These are phyloP conservation scores for Mortierella sp. DNA, from an alignment of 371 early-diverging fungal genomes.

Conservation along the genomic window DNA sequence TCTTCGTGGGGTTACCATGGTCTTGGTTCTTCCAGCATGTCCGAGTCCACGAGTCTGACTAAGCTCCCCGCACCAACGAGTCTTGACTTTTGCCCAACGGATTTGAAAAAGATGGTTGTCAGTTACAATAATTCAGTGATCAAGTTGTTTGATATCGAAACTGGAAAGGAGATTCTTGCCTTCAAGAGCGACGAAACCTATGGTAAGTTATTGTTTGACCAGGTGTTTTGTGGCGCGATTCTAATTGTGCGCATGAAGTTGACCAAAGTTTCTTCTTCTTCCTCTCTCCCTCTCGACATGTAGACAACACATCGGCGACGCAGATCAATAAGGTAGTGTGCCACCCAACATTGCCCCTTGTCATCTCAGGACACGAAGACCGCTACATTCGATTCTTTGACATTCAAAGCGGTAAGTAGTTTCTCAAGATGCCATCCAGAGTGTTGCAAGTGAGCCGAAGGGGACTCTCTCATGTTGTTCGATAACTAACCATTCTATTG, in stretches of 20 bases:
- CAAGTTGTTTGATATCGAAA: slow-evolving; percentile 81
- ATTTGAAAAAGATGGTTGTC: slow-evolving; percentile 70
- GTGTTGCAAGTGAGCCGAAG: no score
- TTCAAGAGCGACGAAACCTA: slow-evolving; percentile 70
- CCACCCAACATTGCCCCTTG: slow-evolving; percentile 80
- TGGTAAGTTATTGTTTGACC: slow-evolving; percentile 55
- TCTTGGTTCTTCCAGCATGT: neutral
- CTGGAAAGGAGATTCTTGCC: slow-evolving; percentile 67
- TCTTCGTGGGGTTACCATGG: slow-evolving; percentile 63
- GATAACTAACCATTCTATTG: no score
- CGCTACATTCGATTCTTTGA: slow-evolving; percentile 82
- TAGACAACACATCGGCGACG: slow-evolving; percentile 72
- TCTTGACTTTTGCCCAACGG: slow-evolving; percentile 72
- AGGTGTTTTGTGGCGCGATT: neutral
- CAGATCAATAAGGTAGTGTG: slow-evolving; percentile 83
- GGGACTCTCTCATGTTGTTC: no score
- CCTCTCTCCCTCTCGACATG: neutral
- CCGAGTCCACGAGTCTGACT: neutral
- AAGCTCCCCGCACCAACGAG: slow-evolving; percentile 68
- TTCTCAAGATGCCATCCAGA: no score
- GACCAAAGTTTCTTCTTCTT: neutral
- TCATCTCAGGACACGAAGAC: slow-evolving; percentile 86
- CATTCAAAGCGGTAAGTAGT: slow-evolving; percentile 68
- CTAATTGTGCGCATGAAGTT: neutral
- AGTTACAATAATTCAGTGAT: slow-evolving; percentile 75